Evolutionary conservation across 129 eudicot genomes (phyloP).

Genomic region (Rutidosis leptorrhynchoides): DNA sequence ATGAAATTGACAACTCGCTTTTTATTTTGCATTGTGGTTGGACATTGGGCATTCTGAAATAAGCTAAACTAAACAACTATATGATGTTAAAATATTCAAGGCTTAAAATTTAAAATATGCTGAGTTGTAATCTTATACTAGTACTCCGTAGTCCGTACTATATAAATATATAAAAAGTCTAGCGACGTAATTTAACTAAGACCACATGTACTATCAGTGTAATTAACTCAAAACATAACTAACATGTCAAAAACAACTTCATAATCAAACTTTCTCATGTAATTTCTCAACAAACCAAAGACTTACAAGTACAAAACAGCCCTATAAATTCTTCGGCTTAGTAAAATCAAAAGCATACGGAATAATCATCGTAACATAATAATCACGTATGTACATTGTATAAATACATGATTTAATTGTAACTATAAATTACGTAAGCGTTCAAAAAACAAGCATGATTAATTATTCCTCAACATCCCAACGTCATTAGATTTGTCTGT

Average conservation of each 20-base stretch:
- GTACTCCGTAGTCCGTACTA: too few species aligned
- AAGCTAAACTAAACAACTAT: too few species aligned
- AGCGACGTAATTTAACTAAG: too few species aligned
- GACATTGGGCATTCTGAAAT: too few species aligned
- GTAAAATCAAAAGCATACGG: slow-evolving; percentile 22
- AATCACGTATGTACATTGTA: slow-evolving; percentile 1
- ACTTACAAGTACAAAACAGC: slow-evolving; percentile 29
- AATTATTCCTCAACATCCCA: slow-evolving; percentile 42
- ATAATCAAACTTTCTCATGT: slow-evolving; percentile 7
- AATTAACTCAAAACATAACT: too few species aligned
- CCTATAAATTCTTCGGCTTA: slow-evolving; percentile 26
- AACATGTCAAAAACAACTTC: too few species aligned
- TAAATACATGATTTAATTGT: slow-evolving; percentile 17
- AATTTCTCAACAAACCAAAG: slow-evolving; percentile 31
- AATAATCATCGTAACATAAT: slow-evolving; percentile 4
- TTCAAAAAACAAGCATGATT: slow-evolving; percentile 28
- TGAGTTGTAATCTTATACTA: too few species aligned
- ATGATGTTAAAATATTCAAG: neutral
- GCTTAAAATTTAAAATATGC: neutral
- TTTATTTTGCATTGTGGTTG: too few species aligned
- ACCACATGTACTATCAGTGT: too few species aligned
- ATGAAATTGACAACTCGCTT: too few species aligned
- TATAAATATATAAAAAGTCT: too few species aligned
- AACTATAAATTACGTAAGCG: neutral
- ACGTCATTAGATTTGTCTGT: slow-evolving; percentile 20